Evolutionary conservation across 2,329 filamentous ascomycete genomes (phyloP), one percentile per base, ranked within the genome.

Genomic region (Colletotrichum chrysophilum): DNA sequence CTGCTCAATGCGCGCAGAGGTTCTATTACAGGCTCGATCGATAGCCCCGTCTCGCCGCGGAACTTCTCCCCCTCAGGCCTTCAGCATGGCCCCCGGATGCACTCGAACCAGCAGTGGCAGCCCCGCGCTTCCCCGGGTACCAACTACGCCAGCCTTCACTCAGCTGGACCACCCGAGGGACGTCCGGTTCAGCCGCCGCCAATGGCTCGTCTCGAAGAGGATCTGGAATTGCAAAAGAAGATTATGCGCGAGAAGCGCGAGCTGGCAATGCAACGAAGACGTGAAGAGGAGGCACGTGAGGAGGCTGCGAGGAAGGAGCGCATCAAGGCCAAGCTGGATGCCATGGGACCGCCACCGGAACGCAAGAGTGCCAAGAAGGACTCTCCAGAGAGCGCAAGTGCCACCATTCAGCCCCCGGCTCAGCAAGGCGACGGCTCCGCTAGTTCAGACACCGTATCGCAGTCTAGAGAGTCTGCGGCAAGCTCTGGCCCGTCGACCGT

Each of bases 221-320:
- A 94, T 74, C 89, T 89, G 78, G 92, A 88, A 83, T 91, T 86
- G 80, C 94, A 91, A 85, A 94, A 87, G 89, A 94, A 89, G 85
- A 90, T 95, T 26, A 96, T 96, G 94, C 89, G 89, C 48, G 92
- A 95, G 79, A 91, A 91, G 52, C 89, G 92, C 8, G 93, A 96
- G 79, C 86, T 92, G 68, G 94, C 93, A 24, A 92, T 93, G 80
- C 93, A 94, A 80, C 89, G 93, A 73, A 88, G 91, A 64, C 86
- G 91, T 75, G 93, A 94, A 74, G 90, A 95, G 82, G 93, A 94
- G 79, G 92, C 90, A 24, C 90, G 88, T n/a, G 93, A 94, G 80
- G 93, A 95, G 80, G 93, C 92, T n/a, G 94, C 91, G 21, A 91
- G 89, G 75, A 90, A 91, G 79, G 93, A 95, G 80, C 91, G 94